Evolutionary conservation across 2,329 filamentous ascomycete genomes (phyloP), one percentile per base, ranked within the genome.

Genomic region (Epicoccum sorghinum): DNA sequence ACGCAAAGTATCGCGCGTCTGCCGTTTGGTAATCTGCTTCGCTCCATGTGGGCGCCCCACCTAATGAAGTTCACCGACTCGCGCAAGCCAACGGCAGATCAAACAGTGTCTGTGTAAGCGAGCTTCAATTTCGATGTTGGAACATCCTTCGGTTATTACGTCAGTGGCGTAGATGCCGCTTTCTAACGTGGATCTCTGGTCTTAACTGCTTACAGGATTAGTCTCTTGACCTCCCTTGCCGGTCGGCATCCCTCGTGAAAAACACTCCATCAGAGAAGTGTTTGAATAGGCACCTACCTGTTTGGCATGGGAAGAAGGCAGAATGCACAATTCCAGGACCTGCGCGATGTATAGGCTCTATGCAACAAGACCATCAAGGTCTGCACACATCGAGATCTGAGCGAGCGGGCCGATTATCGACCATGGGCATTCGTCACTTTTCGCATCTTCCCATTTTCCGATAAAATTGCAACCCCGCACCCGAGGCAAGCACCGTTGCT

Each of bases 91-190:
- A 25, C 13, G 25, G 41, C 37, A 25, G 41, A 22, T 46, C 25
- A 32, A 50, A 46, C 25, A 25, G 14, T 4, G 18, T 10, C 29
- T 32, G 25, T 23, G 37, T 41, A 47, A 50, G 37, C 41, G 35
- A 46, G 23, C 41, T 30, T 42, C 30, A 29, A 55, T 49, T 46
- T 50, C 25, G 52, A 55, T 55, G 52, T 55, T 55, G 24, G 24
- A 46, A 38, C 41, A 46, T 46, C 52, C 30, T 42, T 50, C 46
- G 46, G 52, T 32, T 55, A 46, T 50, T 55, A 46, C 52, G 52
- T 55, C 52, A 50, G 52, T 55, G 52, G 52, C 52, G 46, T 24
- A 24, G 25, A 27, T 38, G 24, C 41, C 24, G 40, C 30, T 27
- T n/a, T 23, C 30, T 50, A 55, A 41, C 32, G 46, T 39, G 24